Conservation (phyloP, 2,329 filamentous ascomycete genomes). For the Ophiocordyceps camponoti-saundersi region DNA sequence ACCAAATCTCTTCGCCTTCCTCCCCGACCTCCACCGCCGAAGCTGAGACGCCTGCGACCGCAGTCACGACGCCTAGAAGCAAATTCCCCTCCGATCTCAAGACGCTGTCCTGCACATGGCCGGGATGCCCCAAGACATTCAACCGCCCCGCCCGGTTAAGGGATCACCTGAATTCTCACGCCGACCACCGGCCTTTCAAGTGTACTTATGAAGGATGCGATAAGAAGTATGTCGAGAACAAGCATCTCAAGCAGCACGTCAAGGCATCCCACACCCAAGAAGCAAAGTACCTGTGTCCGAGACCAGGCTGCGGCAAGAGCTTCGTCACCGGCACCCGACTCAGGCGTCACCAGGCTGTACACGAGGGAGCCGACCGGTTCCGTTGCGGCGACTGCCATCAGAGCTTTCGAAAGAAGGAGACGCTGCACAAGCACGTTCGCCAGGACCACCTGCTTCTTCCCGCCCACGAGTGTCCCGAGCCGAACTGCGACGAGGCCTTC, state of each 20-base stretch:
- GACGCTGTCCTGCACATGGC: conserved; percentile 58
- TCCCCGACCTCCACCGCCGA: conserved; percentile 17
- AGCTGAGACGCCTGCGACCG: conserved; percentile 14
- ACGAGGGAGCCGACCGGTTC: conserved; percentile 57
- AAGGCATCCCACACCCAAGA: conserved; percentile 64
- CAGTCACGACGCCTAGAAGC: conserved; percentile 23
- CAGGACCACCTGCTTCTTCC: conserved; percentile 56
- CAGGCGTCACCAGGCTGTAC: conserved; percentile 59
- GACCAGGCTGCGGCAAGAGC: conserved; percentile 56
- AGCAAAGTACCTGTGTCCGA: conserved; percentile 54
- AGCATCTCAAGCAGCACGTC: conserved; percentile 72
- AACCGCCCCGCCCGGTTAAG: conserved; percentile 70
- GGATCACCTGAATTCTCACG: conserved; percentile 71
- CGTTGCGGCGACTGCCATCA: conserved; percentile 59
- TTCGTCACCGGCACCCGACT: conserved; percentile 71
- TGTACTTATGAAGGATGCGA: conserved; percentile 56
- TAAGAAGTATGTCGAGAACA: conserved; percentile 74
- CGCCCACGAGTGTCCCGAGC: conserved; percentile 52
- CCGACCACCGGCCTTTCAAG: conserved; percentile 62
- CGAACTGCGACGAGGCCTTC: conserved; percentile 49
- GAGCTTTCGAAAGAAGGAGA: conserved; percentile 76
- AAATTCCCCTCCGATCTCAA: conserved; percentile 57
- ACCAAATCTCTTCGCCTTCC: conserved; percentile 13
- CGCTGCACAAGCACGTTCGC: conserved; percentile 67
- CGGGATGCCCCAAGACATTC: conserved; percentile 65